A percentile compares a stretch with the other conserved stretches of the same genome.
Evolutionary conservation across 345 rosid species (phyloP).

Genomic region (Theobroma cacao): DNA sequence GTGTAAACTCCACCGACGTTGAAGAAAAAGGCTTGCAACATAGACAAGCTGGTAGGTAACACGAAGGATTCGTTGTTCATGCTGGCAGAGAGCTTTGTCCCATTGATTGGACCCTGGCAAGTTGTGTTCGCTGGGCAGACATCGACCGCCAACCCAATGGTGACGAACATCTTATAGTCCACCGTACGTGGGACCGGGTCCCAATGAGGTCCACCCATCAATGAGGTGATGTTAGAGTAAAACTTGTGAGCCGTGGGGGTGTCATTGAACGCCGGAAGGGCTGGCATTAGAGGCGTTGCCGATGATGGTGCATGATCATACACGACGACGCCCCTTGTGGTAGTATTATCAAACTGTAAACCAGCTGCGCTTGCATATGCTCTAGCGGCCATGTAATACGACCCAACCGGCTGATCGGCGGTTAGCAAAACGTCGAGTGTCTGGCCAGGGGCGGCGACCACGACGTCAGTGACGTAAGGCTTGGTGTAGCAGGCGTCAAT

Average conservation of each 20-base stretch:
- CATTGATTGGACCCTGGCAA: conserved; percentile 38
- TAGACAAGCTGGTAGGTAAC: conserved; percentile 45
- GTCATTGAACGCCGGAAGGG: conserved; percentile 57
- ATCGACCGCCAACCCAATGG: conserved; percentile 49
- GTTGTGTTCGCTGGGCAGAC: conserved; percentile 46
- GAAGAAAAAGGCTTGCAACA: conserved; percentile 60
- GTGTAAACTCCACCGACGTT: conserved; percentile 58
- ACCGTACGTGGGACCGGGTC: conserved; percentile 60
- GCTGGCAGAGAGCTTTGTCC: conserved; percentile 50
- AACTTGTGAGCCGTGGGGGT: conserved; percentile 70
- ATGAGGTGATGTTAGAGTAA: conserved; percentile 46
- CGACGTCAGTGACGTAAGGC: conserved; percentile 63
- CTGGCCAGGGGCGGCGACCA: conserved; percentile 69
- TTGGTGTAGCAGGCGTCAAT: conserved; percentile 67
- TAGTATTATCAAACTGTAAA: conserved; percentile 38
- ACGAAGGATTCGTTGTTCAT: conserved; percentile 77
- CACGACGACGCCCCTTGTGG: conserved; percentile 62
- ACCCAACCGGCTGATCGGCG: conserved; percentile 54
- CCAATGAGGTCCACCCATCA: conserved; percentile 49
- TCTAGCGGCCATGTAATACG: conserved; percentile 79
- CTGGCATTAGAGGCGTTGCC: conserved; percentile 53
- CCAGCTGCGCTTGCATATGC: conserved; percentile 49
- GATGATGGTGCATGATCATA: conserved; percentile 34
- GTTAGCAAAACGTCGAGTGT: conserved; percentile 61
- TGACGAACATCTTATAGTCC: conserved; percentile 69